A percentile compares a stretch with the other conserved stretches of the same genome.
Evolutionary conservation across 768 basidiomycete species (phyloP).

Genomic region (Trametes gibbosa): DNA sequence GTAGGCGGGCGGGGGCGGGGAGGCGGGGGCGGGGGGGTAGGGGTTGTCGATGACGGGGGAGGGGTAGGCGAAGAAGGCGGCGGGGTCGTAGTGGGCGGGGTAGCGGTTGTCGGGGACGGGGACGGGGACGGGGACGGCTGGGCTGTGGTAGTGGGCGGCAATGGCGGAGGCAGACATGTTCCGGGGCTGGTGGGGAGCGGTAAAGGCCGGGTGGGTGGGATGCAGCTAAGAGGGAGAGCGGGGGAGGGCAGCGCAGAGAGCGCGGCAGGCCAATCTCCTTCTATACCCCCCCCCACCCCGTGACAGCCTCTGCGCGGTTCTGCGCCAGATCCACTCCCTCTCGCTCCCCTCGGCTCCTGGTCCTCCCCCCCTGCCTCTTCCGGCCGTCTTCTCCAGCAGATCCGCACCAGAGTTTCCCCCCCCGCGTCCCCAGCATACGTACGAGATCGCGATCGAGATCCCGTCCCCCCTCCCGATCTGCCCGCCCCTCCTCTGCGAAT

Average conservation of each 20-base stretch:
- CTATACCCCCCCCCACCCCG: too few relatives aligned
- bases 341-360: not conserved
- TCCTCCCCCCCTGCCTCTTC: not conserved
- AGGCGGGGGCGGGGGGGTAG: conserved; percentile 3
- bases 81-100: conserved; percentile 10
- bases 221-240: not conserved
- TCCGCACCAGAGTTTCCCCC: not conserved
- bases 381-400: conserved; percentile 5
- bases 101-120: conserved; percentile 11
- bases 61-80: conserved; percentile 14
- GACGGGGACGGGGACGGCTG: not conserved
- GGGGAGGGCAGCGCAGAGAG: not conserved
- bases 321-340: not conserved
- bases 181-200: not conserved
- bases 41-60: conserved; percentile 7
- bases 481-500: too few relatives aligned
- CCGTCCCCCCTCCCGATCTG: not conserved
- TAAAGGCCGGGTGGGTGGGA: conserved; percentile 10
- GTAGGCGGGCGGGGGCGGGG: conserved; percentile 6
- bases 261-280: conserved; percentile 2
- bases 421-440: conserved; percentile 5
- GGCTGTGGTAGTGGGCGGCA: conserved; percentile 9
- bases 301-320: too few relatives aligned
- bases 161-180: conserved; percentile 10
- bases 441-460: conserved; percentile 2